Evolutionary conservation across 2,329 filamentous ascomycete species (phyloP).

Genomic region (Macrophomina pseudophaseolina): DNA sequence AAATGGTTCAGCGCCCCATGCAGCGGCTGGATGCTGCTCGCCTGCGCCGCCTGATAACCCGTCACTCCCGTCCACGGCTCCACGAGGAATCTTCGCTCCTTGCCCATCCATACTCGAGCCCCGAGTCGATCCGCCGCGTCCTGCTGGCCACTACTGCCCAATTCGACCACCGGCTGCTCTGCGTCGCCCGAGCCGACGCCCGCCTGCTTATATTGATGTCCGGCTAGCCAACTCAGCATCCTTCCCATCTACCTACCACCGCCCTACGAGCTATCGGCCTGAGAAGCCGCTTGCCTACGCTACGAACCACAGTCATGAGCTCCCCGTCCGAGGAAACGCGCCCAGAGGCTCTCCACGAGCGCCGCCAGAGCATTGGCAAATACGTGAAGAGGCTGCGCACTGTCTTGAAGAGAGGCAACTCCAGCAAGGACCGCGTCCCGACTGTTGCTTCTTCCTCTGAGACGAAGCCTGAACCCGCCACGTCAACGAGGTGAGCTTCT

Average conservation of each 20-base stretch:
- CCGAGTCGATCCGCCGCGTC: not conserved
- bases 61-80: constrained; percentile 2
- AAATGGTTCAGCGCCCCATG: constrained; percentile 24
- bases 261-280: not conserved
- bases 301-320: constrained; percentile 15
- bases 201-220: constrained; percentile 2
- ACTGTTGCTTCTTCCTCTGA: not conserved
- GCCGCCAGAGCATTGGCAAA: constrained; percentile 43
- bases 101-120: not conserved
- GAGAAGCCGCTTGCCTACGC: not conserved
- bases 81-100: not conserved
- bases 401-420: constrained; percentile 43
- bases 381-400: constrained; percentile 48
- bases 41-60: constrained; percentile 22
- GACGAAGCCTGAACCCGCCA: constrained; percentile 14
- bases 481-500: constrained; percentile 25
- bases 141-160: not conserved
- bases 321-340: constrained; percentile 14
- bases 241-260: not conserved
- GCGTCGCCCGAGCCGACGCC: constrained; percentile 9
- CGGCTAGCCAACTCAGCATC: not conserved
- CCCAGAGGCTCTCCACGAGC: constrained; percentile 30
- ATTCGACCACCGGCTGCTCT: not conserved
- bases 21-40: constrained; percentile 13
- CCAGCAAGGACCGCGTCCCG: constrained; percentile 28